Evolutionary conservation across 495 filamentous ascomycete genomes (phyloP).

Genomic region (Cladorrhinum samala): DNA sequence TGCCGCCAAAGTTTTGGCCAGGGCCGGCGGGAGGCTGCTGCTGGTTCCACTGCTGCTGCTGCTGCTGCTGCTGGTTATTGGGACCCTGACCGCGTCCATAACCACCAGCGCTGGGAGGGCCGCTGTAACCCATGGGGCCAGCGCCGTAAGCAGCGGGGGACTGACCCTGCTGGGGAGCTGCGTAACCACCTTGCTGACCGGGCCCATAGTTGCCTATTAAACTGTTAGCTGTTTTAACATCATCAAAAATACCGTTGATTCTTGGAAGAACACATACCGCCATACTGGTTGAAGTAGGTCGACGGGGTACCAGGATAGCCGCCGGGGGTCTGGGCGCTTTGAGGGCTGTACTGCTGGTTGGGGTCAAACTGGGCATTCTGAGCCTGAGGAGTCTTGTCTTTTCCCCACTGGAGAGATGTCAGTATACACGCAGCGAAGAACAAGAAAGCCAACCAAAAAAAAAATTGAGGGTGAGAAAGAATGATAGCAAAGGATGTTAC

Average conservation of each 20-base stretch:
- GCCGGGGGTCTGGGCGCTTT: constrained; percentile 46
- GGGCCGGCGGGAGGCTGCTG: constrained; percentile 38
- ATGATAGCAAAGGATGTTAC: constrained; percentile 1
- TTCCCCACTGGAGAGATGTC: constrained; percentile 73
- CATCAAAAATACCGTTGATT: constrained; percentile 7
- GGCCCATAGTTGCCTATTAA: constrained; percentile 41
- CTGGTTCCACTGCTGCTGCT: constrained; percentile 57
- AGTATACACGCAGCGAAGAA: constrained; percentile 14
- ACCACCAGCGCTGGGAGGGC: constrained; percentile 68
- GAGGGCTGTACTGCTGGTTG: constrained; percentile 67
- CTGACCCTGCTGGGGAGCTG: constrained; percentile 45
- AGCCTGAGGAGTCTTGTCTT: constrained; percentile 82
- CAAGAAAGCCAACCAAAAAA: background rate
- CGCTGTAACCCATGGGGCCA: constrained; percentile 53
- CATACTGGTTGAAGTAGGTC: constrained; percentile 92
- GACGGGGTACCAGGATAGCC: constrained; percentile 65
- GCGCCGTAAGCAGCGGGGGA: constrained; percentile 57
- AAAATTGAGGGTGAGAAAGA: background rate
- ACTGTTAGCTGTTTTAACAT: constrained; percentile 19
- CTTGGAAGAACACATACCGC: constrained; percentile 47
- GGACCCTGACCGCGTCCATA: constrained; percentile 78
- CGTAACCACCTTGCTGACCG: constrained; percentile 47
- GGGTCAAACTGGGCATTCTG: constrained; percentile 73
- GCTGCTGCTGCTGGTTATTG: constrained; percentile 63
- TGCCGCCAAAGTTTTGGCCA: constrained; percentile 43